These are phyloP conservation scores for Theileria equi DNA, from an alignment of 169 alveolate species.

Conservation along the genomic window DNA sequence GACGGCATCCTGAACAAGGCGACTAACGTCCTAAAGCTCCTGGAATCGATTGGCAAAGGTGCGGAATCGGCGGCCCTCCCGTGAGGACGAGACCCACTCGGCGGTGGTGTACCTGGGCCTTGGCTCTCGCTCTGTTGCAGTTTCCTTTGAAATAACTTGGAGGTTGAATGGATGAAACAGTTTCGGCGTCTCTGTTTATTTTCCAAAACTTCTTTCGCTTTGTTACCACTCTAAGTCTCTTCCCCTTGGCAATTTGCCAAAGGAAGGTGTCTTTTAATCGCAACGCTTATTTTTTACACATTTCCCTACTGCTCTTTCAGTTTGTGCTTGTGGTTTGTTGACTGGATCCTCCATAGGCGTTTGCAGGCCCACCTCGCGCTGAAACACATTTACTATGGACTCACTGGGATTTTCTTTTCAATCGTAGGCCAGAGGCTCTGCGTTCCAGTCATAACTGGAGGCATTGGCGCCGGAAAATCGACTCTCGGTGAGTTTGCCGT, in stretches of 20 bases:
- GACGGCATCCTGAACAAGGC: conserved; percentile 87
- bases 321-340: conserved; percentile 61
- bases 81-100: no score
- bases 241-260: conserved; percentile 4
- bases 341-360: conserved; percentile 39
- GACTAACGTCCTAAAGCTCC: conserved; percentile 56
- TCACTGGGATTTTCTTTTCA: conserved; percentile 52
- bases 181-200: not conserved
- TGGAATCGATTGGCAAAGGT: conserved; percentile 35
- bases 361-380: conserved; percentile 49
- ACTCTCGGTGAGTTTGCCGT: conserved; percentile 67
- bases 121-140: no score
- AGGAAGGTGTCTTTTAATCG: conserved; percentile 8
- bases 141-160: no score
- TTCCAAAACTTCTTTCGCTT: not conserved
- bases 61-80: no score
- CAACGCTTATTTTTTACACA: conserved; percentile 52
- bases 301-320: conserved; percentile 48
- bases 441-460: conserved; percentile 76
- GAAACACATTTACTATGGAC: conserved; percentile 30
- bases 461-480: conserved; percentile 75
- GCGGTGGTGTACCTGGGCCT: no score
- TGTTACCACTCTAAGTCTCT: not conserved
- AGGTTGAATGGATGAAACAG: not conserved
- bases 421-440: conserved; percentile 66